These are phyloP conservation scores for Pseudopithomyces chartarum DNA, from an alignment of 2,329 filamentous ascomycete genomes.

Conservation along the genomic window DNA sequence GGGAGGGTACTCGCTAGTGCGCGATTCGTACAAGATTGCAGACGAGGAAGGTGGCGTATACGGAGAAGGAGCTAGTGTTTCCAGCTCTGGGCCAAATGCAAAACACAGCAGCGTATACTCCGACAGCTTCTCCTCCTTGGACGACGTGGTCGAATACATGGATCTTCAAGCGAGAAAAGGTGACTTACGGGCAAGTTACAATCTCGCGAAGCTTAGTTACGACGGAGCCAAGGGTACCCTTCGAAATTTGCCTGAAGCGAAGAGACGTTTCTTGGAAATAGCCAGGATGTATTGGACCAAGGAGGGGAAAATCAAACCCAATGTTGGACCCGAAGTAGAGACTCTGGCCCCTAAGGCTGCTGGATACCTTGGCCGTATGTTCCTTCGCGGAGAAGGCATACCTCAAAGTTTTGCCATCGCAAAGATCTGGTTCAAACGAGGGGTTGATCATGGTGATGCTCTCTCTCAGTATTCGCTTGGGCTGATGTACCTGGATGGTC, in stretches of 20 bases:
- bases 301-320: slow-evolving; percentile 75
- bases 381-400: slow-evolving; percentile 83
- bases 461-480: slow-evolving; percentile 86
- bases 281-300: slow-evolving; percentile 81
- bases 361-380: slow-evolving; percentile 87
- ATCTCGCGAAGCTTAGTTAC: slow-evolving; percentile 83
- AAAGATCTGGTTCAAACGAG: slow-evolving; percentile 81
- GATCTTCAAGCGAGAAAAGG: slow-evolving; percentile 90
- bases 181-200: slow-evolving; percentile 84
- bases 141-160: slow-evolving; percentile 93
- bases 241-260: slow-evolving; percentile 73
- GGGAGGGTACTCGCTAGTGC: slow-evolving; percentile 77
- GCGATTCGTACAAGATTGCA: slow-evolving; percentile 81
- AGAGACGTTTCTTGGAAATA: slow-evolving; percentile 80
- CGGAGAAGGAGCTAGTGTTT: slow-evolving; percentile 89
- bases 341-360: slow-evolving; percentile 82
- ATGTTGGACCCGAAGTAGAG: slow-evolving; percentile 71
- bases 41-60: slow-evolving; percentile 93
- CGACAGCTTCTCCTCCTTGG: slow-evolving; percentile 82
- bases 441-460: slow-evolving; percentile 74
- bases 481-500: slow-evolving; percentile 80
- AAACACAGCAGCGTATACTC: slow-evolving; percentile 73
- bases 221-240: slow-evolving; percentile 80
- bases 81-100: slow-evolving; percentile 84
- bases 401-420: slow-evolving; percentile 79